Evolutionary conservation across 805 yeast genomes (phyloP).

Genomic region (Ogataea haglerorum): DNA sequence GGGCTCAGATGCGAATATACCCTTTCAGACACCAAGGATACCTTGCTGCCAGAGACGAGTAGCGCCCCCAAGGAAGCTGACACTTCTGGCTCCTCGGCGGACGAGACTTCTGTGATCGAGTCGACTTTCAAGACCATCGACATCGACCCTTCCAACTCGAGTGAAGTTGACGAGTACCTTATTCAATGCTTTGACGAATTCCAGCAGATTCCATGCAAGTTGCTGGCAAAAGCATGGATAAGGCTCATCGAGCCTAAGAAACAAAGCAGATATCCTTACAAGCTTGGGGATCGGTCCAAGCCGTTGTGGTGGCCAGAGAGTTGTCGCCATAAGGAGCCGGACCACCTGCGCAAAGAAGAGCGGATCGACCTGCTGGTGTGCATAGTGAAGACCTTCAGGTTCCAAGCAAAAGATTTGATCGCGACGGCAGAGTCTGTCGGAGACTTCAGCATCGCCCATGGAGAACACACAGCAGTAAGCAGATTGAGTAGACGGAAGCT

Average conservation of each 20-base stretch:
- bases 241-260: constrained; percentile 62
- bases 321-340: constrained; percentile 68
- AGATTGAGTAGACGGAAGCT: constrained; percentile 23
- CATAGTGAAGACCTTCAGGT: constrained; percentile 32
- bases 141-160: constrained; percentile 19
- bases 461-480: constrained; percentile 16
- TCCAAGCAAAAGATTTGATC: constrained; percentile 20
- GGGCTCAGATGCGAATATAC: constrained; percentile 14
- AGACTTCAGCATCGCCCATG: constrained; percentile 20
- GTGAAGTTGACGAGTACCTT: constrained; percentile 24
- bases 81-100: constrained; percentile 5
- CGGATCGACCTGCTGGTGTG: constrained; percentile 48
- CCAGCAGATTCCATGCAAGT: constrained; percentile 56
- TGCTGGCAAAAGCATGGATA: constrained; percentile 66
- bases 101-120: constrained; percentile 10
- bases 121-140: constrained; percentile 15
- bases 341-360: constrained; percentile 60
- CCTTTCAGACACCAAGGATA: constrained; percentile 10
- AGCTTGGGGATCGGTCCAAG: constrained; percentile 41
- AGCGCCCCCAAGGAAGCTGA: neutral
- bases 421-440: constrained; percentile 24
- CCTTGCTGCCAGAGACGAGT: neutral
- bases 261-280: constrained; percentile 63
- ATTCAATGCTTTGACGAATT: constrained; percentile 35
- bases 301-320: constrained; percentile 72